Percentiles rank a stretch among this genome's conserved stretches.
phyloP scores from a whole-genome alignment of 768 basidiomycete species.

The Glaciozyma antarctica region DNA sequence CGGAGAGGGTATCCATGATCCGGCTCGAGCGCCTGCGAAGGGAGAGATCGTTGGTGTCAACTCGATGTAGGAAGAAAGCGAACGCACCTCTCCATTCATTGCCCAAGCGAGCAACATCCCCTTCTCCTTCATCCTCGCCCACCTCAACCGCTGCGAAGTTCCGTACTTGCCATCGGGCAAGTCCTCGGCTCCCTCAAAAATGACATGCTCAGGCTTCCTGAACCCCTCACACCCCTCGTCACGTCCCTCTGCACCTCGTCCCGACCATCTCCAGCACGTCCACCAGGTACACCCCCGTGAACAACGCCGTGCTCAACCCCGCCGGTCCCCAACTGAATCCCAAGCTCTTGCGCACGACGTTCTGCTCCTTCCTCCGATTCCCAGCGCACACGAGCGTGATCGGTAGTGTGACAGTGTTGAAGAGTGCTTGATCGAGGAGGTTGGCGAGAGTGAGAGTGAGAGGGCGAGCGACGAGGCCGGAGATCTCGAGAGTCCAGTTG shows the following conservation, averaged over 20 bases:
- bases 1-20: constrained; percentile 61
- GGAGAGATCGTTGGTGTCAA: not conserved
- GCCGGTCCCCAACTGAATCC: constrained; percentile 34
- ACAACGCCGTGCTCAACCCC: constrained; percentile 48
- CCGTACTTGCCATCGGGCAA: constrained; percentile 57
- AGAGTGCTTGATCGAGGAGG: constrained; percentile 41
- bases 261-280: constrained; percentile 49
- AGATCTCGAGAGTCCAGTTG: constrained; percentile 47
- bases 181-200: constrained; percentile 54
- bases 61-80: too few relatives aligned
- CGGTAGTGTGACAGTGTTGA: constrained; percentile 52
- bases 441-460: constrained; percentile 45
- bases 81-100: constrained; percentile 49
- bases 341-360: constrained; percentile 41
- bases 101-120: constrained; percentile 52
- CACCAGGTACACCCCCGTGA: constrained; percentile 53
- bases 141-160: constrained; percentile 46
- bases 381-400: constrained; percentile 58
- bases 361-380: constrained; percentile 59
- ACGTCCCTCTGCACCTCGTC: constrained; percentile 37
- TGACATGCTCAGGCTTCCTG: constrained; percentile 43
- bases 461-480: constrained; percentile 41
- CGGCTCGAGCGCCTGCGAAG: constrained; percentile 46
- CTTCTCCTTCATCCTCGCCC: constrained; percentile 45
- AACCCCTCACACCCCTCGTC: constrained; percentile 34